A percentile compares a stretch with the other conserved stretches of the same genome.
Conservation (phyloP, 257 asterid genomes). For the Paulownia fortunei region DNA sequence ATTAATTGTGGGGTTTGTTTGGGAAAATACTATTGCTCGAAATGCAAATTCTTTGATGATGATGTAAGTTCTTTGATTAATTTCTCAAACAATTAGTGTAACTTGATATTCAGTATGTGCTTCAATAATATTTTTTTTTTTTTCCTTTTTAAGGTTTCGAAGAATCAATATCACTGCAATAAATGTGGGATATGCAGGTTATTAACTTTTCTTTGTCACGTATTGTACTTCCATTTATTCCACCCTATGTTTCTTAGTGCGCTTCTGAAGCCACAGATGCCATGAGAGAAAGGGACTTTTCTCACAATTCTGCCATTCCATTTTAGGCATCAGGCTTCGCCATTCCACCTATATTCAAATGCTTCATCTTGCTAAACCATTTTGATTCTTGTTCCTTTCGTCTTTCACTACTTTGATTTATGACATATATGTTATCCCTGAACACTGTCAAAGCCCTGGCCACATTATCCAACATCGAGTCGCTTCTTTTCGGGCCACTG, state of each 20-base stretch:
- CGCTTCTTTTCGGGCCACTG: neutral
- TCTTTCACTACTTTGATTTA: neutral
- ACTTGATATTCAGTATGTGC: neutral
- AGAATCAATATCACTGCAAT: conserved; percentile 76
- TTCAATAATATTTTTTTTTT: too few relatives aligned
- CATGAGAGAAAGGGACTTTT: too few relatives aligned
- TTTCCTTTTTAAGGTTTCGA: too few relatives aligned
- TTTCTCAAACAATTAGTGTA: neutral
- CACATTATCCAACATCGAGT: conserved; percentile 32
- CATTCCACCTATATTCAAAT: conserved; percentile 1
- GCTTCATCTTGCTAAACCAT: neutral
- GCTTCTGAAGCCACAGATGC: neutral
- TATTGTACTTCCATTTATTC: neutral
- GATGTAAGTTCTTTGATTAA: conserved; percentile 53
- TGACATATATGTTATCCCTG: conserved; percentile 22
- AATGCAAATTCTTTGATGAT: conserved; percentile 76
- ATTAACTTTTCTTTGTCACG: neutral
- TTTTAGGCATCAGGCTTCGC: neutral
- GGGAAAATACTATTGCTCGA: conserved; percentile 68
- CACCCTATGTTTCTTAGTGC: neutral
- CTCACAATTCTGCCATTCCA: too few relatives aligned
- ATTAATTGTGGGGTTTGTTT: too few relatives aligned
- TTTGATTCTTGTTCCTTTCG: conserved; percentile 23
- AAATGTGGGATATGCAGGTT: conserved; percentile 86
- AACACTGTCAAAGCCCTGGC: conserved; percentile 24